Conservation (phyloP, 2,329 filamentous ascomycete species). For the Lachnellula arida region DNA sequence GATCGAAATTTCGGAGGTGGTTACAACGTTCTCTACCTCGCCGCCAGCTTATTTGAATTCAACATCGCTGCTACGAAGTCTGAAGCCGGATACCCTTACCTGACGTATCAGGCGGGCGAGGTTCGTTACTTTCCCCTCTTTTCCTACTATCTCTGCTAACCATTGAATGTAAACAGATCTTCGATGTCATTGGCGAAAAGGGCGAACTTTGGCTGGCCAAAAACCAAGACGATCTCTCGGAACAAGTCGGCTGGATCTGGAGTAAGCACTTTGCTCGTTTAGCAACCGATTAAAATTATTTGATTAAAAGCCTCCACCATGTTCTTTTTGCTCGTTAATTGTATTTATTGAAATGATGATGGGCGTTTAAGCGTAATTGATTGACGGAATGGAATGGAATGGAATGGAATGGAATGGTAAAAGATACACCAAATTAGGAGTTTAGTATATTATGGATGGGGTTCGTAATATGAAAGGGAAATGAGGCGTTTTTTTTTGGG, state of each 20-base stretch:
- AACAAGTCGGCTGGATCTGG: constrained; percentile 95
- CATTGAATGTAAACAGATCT: constrained; percentile 51
- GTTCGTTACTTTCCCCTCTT: constrained; percentile 40
- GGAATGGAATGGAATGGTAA: too few relatives aligned
- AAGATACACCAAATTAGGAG: too few relatives aligned
- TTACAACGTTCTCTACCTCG: constrained; percentile 79
- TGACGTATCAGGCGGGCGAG: constrained; percentile 93
- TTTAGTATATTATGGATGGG: too few relatives aligned
- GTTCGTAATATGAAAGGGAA: too few relatives aligned
- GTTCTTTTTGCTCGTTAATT: neutral
- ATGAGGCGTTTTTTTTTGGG: too few relatives aligned
- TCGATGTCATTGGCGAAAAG: constrained; percentile 91
- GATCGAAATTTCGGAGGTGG: constrained; percentile 49
- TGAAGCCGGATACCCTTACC: constrained; percentile 91
- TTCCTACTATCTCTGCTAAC: neutral
- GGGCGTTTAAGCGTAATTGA: too few relatives aligned
- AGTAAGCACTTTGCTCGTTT: constrained; percentile 86
- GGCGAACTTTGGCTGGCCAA: constrained; percentile 96
- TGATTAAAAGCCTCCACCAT: too few relatives aligned
- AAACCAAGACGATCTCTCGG: constrained; percentile 84
- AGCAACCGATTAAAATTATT: constrained; percentile 31
- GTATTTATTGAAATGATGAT: too few relatives aligned
- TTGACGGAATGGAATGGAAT: too few relatives aligned
- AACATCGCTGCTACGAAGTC: constrained; percentile 89
- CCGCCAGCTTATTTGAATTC: constrained; percentile 93